Conservation (phyloP, 169 alveolate genomes). For the Cryptosporidium viatorum region DNA sequence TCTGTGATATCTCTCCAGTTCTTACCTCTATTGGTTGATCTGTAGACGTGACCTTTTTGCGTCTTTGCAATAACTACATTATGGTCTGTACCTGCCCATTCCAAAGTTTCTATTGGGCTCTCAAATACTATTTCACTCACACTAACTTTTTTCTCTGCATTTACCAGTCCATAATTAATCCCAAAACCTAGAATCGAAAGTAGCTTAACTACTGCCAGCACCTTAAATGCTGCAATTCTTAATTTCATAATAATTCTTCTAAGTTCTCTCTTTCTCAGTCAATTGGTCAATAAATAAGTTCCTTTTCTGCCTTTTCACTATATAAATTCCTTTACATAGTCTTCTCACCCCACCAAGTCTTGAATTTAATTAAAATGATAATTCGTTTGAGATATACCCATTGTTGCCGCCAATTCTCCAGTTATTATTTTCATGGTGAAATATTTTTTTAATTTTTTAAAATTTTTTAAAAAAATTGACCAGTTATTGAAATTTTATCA, state of each 20-base stretch:
- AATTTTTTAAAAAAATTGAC: too few relatives aligned
- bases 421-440: background rate
- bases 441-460: too few relatives aligned
- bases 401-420: background rate
- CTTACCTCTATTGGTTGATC: constrained; percentile 86
- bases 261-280: background rate
- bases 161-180: constrained; percentile 7
- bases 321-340: constrained; percentile 1
- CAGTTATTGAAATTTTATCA: background rate
- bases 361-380: background rate
- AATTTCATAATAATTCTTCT: background rate
- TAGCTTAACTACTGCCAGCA: background rate
- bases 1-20: constrained; percentile 88
- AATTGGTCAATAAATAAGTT: background rate
- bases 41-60: constrained; percentile 84
- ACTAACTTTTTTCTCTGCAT: constrained; percentile 85
- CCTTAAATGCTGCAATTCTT: background rate
- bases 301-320: background rate
- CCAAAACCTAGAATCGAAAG: constrained; percentile 54
- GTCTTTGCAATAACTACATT: constrained; percentile 85
- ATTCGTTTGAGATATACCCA: background rate
- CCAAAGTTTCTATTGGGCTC: constrained; percentile 86
- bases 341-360: constrained; percentile 13
- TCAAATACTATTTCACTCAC: constrained; percentile 89
- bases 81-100: constrained; percentile 88